These are phyloP conservation scores for Chlorella sp. DNA, from an alignment of 139 green algal species.

Conservation along the genomic window DNA sequence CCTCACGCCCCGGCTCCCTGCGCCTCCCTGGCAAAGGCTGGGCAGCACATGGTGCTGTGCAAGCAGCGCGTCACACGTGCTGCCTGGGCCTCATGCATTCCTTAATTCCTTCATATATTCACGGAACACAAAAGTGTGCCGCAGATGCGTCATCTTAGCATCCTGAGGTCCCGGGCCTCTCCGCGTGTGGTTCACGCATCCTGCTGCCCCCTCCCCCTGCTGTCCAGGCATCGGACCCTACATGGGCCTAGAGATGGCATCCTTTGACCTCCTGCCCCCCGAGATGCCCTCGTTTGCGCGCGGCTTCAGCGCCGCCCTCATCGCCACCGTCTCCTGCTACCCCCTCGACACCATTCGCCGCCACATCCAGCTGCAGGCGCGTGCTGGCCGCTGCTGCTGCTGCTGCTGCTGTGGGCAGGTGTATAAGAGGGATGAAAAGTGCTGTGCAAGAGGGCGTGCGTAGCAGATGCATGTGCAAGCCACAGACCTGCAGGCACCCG, in stretches of 20 bases:
- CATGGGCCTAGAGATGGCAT: constrained; percentile 81
- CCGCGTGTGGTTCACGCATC: too few relatives aligned
- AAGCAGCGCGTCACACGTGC: too few relatives aligned
- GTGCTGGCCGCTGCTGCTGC: not conserved
- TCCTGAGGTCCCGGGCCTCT: too few relatives aligned
- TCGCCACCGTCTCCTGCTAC: constrained; percentile 79
- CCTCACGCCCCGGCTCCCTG: not conserved
- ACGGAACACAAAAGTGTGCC: too few relatives aligned
- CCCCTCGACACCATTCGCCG: constrained; percentile 80
- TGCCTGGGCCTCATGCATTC: too few relatives aligned
- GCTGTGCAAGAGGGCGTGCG: not conserved
- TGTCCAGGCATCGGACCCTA: constrained; percentile 80
- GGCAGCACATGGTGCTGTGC: too few relatives aligned
- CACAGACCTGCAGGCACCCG: not conserved
- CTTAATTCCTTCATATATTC: too few relatives aligned
- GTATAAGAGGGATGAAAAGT: not conserved
- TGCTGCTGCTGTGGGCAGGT: not conserved
- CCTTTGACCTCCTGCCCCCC: constrained; percentile 74
- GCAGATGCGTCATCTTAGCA: too few relatives aligned
- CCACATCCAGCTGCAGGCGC: constrained; percentile 51
- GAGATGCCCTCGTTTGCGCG: constrained; percentile 66
- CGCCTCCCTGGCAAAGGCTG: too few relatives aligned
- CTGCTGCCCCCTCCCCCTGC: not conserved
- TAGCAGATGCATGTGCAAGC: not conserved
- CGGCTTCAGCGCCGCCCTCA: constrained; percentile 73